Evolutionary conservation across 306 rosid genomes (phyloP).

Genomic region (Dalbergia cultrata): DNA sequence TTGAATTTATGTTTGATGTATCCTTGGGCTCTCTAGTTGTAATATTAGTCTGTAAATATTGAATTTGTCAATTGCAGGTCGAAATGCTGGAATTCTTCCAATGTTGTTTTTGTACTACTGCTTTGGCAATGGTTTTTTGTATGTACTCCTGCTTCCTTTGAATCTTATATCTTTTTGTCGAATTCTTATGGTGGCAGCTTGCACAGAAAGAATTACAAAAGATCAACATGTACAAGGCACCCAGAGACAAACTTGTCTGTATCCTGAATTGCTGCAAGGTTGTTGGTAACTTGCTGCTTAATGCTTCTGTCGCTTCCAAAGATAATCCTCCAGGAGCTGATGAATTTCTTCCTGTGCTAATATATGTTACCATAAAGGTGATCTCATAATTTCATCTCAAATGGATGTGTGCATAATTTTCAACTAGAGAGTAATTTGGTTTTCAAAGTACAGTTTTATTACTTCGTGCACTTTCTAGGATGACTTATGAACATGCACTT

Average conservation of each 20-base stretch:
- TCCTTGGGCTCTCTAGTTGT: constrained; percentile 13
- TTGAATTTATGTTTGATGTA: constrained; percentile 2
- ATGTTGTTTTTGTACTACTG: constrained; percentile 17
- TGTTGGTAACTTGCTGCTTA: constrained; percentile 82
- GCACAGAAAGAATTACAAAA: constrained; percentile 97
- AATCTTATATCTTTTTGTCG: constrained; percentile 43
- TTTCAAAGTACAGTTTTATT: not conserved
- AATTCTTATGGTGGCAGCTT: constrained; percentile 67
- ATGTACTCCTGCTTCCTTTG: constrained; percentile 18
- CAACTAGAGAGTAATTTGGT: constrained; percentile 15
- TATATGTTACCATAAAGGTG: constrained; percentile 86
- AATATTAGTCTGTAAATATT: constrained; percentile 30
- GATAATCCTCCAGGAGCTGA: constrained; percentile 94
- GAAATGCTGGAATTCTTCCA: constrained; percentile 17
- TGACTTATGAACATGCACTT: constrained; percentile 1
- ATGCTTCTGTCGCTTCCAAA: constrained; percentile 89
- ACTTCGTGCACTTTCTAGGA: constrained; percentile 32
- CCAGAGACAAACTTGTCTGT: constrained; percentile 96
- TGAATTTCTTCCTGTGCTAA: constrained; percentile 97
- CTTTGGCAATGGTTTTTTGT: constrained; percentile 29
- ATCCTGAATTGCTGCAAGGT: constrained; percentile 97
- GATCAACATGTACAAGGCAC: constrained; percentile 98
- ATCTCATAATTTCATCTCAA: constrained; percentile 35
- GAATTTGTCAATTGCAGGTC: constrained; percentile 36
- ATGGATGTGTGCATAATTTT: not conserved